Evolutionary conservation across 2,329 filamentous ascomycete genomes (phyloP), one percentile per base, ranked within the genome.

Genomic region (Botrytis tulipae): DNA sequence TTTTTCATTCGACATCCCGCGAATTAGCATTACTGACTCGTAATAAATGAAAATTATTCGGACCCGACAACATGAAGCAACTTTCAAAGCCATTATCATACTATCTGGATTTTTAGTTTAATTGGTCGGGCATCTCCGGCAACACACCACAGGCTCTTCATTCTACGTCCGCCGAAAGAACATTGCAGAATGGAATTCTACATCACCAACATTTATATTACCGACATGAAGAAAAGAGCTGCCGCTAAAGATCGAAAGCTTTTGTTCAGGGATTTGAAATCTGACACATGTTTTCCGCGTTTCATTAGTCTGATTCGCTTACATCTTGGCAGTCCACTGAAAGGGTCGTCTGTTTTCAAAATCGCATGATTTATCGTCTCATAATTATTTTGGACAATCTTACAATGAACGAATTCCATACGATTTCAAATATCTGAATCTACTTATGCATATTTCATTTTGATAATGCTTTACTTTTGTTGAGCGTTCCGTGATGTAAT

Each of bases 281-380:
- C 48, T 57, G 48, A 68, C 66, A 57, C 66, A 7, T 68, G 9
- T 68, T 42, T 57, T 29, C 40, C 14, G 25, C 25, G 7, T 20
- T 63, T 35, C 22, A 4, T 66, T 48, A 44, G 42, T 48, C 42
- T 66, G 16, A 22, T 63, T 63, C 42, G 40, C 14, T 62, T 48
- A 70, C 40, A 68, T 35, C 42, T n/a, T 54, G 46, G 59, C 25
- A 25, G 20, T 67, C 61, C 60, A 72, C 60, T 42, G 51, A 65
- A 42, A 40, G 12, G 42, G 61, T 60, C 51, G 57, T 12, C 7
- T 51, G 35, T 29, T 67, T 60, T 69, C 8, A 32, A 22, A 72
- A 69, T 72, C n/a, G 71, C 63, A 46, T 72, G 71, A 72, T 72
- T 72, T 72, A 69, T 72, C 62, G 35, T 59, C 29, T 63, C 59